Conservation (phyloP, 1,139 yeast species). For the Geotrichum bryndzae region DNA sequence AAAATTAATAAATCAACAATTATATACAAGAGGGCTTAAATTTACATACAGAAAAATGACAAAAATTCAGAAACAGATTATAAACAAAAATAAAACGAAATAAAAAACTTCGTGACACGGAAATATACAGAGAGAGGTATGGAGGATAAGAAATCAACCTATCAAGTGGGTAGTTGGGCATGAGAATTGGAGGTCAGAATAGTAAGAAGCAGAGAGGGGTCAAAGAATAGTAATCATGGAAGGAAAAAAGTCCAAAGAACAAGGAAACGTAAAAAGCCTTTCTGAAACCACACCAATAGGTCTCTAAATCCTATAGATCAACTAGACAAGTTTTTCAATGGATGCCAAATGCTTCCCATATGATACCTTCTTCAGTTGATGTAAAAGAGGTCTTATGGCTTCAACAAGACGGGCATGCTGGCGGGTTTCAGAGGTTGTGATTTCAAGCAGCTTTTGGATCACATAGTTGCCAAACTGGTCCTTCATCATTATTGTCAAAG, state of each 20-base stretch:
- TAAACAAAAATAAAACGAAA: neutral
- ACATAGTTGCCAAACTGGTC: constrained; percentile 98
- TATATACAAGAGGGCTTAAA: neutral
- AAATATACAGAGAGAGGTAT: neutral
- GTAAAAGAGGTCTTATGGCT: constrained; percentile 38
- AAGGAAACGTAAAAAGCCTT: neutral
- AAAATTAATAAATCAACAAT: neutral
- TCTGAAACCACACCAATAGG: neutral
- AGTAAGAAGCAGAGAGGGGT: no score
- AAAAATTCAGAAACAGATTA: neutral
- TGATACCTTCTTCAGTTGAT: constrained; percentile 37
- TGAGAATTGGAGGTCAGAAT: no score
- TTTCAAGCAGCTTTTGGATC: constrained; percentile 86
- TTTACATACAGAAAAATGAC: neutral
- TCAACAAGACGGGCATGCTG: constrained; percentile 42
- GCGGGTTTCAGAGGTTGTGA: constrained; percentile 42
- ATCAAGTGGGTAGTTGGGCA: no score
- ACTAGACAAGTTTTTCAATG: constrained; percentile 56
- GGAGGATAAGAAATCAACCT: neutral
- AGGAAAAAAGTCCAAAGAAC: neutral
- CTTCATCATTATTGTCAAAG: constrained; percentile 64
- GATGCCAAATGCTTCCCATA: constrained; percentile 83
- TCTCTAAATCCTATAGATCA: neutral
- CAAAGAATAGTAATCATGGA: neutral
- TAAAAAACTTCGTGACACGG: neutral